A percentile compares a stretch with the other conserved stretches of the same genome.
These are phyloP conservation scores for Triticum turgidum DNA, from an alignment of 176 grass and related monocot genomes.

Conservation along the genomic window DNA sequence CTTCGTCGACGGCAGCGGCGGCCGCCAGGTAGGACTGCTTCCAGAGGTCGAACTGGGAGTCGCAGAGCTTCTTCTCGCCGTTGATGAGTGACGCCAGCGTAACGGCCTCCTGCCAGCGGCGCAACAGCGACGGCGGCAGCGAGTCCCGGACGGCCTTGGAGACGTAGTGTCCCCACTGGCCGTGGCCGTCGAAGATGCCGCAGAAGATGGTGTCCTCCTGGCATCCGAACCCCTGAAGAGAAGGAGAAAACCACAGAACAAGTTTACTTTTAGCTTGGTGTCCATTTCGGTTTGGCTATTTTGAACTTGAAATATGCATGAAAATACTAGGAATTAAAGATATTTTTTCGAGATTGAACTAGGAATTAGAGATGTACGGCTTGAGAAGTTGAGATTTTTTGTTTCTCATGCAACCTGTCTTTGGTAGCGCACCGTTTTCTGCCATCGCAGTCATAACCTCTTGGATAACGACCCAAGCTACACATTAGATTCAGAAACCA, in stretches of 20 bases:
- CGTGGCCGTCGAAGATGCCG: constrained; percentile 94
- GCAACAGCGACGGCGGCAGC: constrained; percentile 69
- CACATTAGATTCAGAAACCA: constrained; percentile 11
- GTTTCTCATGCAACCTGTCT: background rate
- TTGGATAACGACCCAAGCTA: background rate
- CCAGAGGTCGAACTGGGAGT: constrained; percentile 70
- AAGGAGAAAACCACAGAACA: background rate
- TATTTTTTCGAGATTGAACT: too few species aligned
- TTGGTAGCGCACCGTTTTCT: background rate
- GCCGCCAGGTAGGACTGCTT: constrained; percentile 51
- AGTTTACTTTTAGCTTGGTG: too few species aligned
- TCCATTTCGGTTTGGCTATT: too few species aligned
- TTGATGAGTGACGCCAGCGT: constrained; percentile 50
- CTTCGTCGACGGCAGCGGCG: constrained; percentile 63
- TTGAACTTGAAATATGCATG: too few species aligned
- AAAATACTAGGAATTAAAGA: background rate
- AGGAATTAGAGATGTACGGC: background rate
- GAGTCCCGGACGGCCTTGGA: constrained; percentile 69
- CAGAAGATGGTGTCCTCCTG: constrained; percentile 71
- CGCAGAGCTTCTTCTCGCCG: constrained; percentile 52
- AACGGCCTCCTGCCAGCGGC: constrained; percentile 80
- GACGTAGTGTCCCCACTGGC: constrained; percentile 91
- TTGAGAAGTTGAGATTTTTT: background rate
- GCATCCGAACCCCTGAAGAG: constrained; percentile 72
- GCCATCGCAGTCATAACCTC: background rate